A percentile compares a stretch with the other conserved stretches of the same genome.
Conservation (phyloP, 2,329 filamentous ascomycete genomes). For the Nothophoma quercina region DNA sequence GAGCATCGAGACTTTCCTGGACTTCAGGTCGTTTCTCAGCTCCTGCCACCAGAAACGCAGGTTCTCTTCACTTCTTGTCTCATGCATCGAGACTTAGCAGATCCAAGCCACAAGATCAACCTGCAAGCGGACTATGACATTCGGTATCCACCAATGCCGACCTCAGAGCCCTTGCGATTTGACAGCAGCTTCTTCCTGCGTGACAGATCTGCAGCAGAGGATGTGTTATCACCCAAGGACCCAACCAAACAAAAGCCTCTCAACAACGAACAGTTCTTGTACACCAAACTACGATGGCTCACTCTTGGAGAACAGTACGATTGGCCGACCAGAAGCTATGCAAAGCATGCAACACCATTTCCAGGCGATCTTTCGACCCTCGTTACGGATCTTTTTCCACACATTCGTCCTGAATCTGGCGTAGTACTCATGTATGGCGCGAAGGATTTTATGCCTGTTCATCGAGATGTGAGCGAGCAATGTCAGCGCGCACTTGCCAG, state of each 20-base stretch:
- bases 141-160: slow-evolving; percentile 60
- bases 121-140: slow-evolving; percentile 81
- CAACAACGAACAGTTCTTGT: slow-evolving; percentile 73
- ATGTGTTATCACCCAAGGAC: slow-evolving; percentile 66
- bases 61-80: slow-evolving; percentile 74
- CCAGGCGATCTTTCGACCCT: slow-evolving; percentile 76
- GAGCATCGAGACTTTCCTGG: slow-evolving; percentile 56
- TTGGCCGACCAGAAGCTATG: slow-evolving; percentile 90
- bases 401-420: slow-evolving; percentile 83
- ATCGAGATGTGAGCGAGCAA: slow-evolving; percentile 92
- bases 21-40: slow-evolving; percentile 76
- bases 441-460: slow-evolving; percentile 89
- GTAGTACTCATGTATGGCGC: slow-evolving; percentile 94
- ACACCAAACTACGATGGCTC: slow-evolving; percentile 88
- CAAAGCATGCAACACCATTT: slow-evolving; percentile 73
- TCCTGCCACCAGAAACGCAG: slow-evolving; percentile 78
- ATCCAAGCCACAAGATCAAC: slow-evolving; percentile 82
- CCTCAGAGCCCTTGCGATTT: slow-evolving; percentile 44
- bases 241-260: slow-evolving; percentile 75
- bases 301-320: slow-evolving; percentile 96
- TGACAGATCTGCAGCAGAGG: slow-evolving; percentile 34
- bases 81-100: slow-evolving; percentile 78
- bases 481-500: slow-evolving; percentile 83
- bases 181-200: slow-evolving; percentile 45
- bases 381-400: slow-evolving; percentile 76